Conservation (phyloP, 768 basidiomycete genomes). For the Psilocybe cubensis region DNA sequence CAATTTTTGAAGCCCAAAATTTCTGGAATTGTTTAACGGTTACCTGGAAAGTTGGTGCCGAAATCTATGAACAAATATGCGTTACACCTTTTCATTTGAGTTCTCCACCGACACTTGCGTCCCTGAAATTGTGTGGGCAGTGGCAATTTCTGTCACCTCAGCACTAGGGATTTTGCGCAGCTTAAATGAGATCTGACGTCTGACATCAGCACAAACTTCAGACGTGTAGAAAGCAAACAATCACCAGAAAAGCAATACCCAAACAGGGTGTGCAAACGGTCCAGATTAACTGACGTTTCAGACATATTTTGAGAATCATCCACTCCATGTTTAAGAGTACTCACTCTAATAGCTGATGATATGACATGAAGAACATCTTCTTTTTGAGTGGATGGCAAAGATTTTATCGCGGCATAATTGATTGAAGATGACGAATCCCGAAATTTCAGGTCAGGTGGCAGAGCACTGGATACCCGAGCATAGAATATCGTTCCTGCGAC, state of each 20-base stretch:
- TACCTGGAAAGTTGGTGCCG: too few species aligned
- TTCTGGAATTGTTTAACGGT: too few species aligned
- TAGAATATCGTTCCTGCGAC: conserved; percentile 78
- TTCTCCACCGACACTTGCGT: conserved; percentile 23
- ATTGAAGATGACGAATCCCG: conserved; percentile 49
- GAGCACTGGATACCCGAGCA: conserved; percentile 46
- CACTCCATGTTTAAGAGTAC: too few species aligned
- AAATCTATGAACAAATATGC: neutral
- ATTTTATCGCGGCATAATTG: conserved; percentile 54
- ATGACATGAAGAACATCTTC: conserved; percentile 52
- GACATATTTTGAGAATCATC: conserved; percentile 1
- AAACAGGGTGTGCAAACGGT: conserved; percentile 72
- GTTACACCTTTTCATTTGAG: conserved; percentile 20
- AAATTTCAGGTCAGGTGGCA: conserved; percentile 52
- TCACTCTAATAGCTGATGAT: conserved; percentile 66
- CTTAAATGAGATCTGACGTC: conserved; percentile 41
- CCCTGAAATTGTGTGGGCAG: conserved; percentile 20
- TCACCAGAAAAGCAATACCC: conserved; percentile 64
- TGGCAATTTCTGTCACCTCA: conserved; percentile 18
- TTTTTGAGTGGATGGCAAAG: conserved; percentile 50
- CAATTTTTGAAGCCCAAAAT: too few species aligned
- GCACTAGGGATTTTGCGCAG: conserved; percentile 41
- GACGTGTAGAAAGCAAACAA: conserved; percentile 11
- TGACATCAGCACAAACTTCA: conserved; percentile 8
- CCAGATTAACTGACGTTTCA: conserved; percentile 63